Conservation (phyloP, 495 filamentous ascomycete species). For the Penicillium samsonianum region DNA sequence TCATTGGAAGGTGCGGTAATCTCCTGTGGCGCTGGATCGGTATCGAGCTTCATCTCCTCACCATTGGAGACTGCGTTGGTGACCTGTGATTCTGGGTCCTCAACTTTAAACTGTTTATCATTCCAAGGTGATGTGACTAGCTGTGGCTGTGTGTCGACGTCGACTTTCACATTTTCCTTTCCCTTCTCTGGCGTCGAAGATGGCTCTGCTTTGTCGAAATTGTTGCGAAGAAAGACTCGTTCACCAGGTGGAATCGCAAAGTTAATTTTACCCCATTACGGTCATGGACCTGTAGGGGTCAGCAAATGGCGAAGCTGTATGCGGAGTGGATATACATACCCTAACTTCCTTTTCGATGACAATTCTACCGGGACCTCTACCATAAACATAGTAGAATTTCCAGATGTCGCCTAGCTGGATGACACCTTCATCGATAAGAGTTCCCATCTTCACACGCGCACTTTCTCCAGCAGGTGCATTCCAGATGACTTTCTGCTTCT, state of each 20-base stretch:
- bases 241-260: constrained; percentile 48
- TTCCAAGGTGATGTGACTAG: background rate
- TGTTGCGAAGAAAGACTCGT: constrained; percentile 38
- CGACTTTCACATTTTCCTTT: background rate
- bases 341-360: constrained; percentile 52
- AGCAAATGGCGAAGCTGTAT: constrained; percentile 5
- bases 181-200: background rate
- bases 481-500: constrained; percentile 54
- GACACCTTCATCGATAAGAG: constrained; percentile 46
- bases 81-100: background rate
- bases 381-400: constrained; percentile 41
- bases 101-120: background rate
- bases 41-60: background rate
- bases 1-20: background rate
- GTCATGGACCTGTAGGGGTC: constrained; percentile 36
- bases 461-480: constrained; percentile 49
- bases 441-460: constrained; percentile 49
- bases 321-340: constrained; percentile 33
- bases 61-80: background rate
- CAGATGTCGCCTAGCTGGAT: constrained; percentile 56
- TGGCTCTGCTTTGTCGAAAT: background rate
- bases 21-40: background rate
- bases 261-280: constrained; percentile 38
- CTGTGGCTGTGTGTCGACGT: background rate
- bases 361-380: constrained; percentile 29